These are phyloP conservation scores for Fragaria vesca DNA, from an alignment of 306 rosid species.

Conservation along the genomic window DNA sequence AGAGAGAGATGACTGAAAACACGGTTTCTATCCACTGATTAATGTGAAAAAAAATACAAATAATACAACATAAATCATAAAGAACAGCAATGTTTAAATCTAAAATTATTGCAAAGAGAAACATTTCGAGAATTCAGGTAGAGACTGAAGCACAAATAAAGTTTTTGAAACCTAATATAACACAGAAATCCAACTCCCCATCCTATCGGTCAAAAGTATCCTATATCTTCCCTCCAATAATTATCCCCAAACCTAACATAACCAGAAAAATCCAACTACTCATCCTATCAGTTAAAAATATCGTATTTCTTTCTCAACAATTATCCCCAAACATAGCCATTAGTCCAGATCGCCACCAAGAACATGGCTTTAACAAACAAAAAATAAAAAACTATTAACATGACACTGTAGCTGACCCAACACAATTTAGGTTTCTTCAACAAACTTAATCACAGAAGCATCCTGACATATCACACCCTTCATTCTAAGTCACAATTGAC, in stretches of 20 bases:
- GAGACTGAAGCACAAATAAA: background rate
- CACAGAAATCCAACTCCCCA: background rate
- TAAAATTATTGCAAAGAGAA: background rate
- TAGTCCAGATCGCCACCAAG: background rate
- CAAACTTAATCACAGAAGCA: too few species aligned
- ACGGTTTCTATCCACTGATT: background rate
- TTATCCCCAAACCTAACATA: too few species aligned
- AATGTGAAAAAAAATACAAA: background rate
- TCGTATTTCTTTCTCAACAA: background rate
- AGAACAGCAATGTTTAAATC: background rate
- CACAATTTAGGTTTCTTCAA: background rate
- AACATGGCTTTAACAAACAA: background rate
- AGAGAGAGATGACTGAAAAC: background rate
- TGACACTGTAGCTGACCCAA: background rate
- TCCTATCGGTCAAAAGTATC: background rate
- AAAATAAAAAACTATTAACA: background rate
- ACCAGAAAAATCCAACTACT: background rate
- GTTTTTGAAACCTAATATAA: background rate
- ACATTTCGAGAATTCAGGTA: background rate
- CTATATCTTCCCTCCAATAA: too few species aligned
- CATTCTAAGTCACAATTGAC: too few species aligned
- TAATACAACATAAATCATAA: background rate
- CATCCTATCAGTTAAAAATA: background rate
- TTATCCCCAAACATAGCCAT: background rate
- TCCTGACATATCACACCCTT: too few species aligned